Evolutionary conservation across 2,329 filamentous ascomycete species (phyloP).

Genomic region (Colletotrichum sp.): DNA sequence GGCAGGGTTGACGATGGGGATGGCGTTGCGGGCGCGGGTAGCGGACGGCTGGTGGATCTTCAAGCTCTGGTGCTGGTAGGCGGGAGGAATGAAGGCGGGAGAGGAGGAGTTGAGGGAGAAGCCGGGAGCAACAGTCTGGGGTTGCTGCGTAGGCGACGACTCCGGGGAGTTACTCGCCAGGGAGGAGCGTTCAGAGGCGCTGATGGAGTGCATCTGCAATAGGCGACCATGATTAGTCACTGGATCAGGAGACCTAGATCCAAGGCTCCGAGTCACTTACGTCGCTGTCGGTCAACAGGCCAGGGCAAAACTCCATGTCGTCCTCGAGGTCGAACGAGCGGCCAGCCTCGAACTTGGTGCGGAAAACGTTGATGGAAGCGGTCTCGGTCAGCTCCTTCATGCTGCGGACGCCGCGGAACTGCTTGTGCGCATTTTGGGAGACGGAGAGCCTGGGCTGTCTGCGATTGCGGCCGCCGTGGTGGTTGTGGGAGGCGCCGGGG

Average conservation of each 20-base stretch:
- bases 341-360: constrained; percentile 86
- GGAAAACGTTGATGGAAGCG: constrained; percentile 78
- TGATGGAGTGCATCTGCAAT: constrained; percentile 85
- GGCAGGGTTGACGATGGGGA: constrained; percentile 95
- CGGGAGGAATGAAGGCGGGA: constrained; percentile 68
- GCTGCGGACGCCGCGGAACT: constrained; percentile 83
- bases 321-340: constrained; percentile 96
- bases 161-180: constrained; percentile 93
- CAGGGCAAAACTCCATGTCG: constrained; percentile 94
- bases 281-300: constrained; percentile 90
- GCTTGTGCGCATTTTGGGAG: constrained; percentile 82
- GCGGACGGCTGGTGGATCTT: constrained; percentile 93
- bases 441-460: constrained; percentile 81
- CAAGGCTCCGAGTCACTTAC: constrained; percentile 58
- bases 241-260: neutral
- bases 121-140: constrained; percentile 76
- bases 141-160: constrained; percentile 88
- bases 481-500: constrained; percentile 69
- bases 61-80: constrained; percentile 68
- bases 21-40: constrained; percentile 90
- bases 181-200: constrained; percentile 91
- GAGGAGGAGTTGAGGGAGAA: constrained; percentile 76
- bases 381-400: constrained; percentile 87
- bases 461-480: constrained; percentile 85
- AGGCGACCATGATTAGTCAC: constrained; percentile 31